Evolutionary conservation across 78 protist genomes (phyloP).

Genomic region (Isochrysis galbana): DNA sequence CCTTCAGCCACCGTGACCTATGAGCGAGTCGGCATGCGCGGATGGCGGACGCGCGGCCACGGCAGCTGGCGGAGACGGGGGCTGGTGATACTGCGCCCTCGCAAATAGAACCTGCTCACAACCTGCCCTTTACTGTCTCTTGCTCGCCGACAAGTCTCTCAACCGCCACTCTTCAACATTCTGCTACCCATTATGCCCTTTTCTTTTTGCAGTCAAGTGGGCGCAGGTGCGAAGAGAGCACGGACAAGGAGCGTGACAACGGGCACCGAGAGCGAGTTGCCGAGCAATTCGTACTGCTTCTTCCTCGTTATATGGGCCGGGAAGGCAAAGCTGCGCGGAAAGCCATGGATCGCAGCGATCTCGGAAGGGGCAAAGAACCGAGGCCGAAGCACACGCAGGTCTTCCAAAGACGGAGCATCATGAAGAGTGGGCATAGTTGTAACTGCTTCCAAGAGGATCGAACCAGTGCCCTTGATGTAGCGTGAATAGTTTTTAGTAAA

Average conservation of each 20-base stretch:
- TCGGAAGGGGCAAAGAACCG: conserved; percentile 47
- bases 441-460: background rate
- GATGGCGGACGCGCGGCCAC: too few species aligned
- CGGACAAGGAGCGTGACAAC: background rate
- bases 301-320: background rate
- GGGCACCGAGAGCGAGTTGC: conserved; percentile 43
- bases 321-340: conserved; percentile 25
- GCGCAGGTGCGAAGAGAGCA: background rate
- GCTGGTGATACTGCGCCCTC: too few species aligned
- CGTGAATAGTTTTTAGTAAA: background rate
- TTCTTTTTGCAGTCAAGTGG: too few species aligned
- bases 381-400: background rate
- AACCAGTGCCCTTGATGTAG: background rate
- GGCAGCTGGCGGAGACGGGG: too few species aligned
- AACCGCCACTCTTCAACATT: too few species aligned
- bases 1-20: too few species aligned
- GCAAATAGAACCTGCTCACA: too few species aligned
- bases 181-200: too few species aligned
- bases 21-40: too few species aligned
- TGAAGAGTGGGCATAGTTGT: too few species aligned
- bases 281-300: conserved; percentile 39
- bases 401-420: background rate
- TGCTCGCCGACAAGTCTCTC: too few species aligned
- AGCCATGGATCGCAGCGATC: conserved; percentile 42
- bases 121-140: too few species aligned